phyloP scores from a whole-genome alignment of 2,329 filamentous ascomycete genomes.

The Xylaria hypoxylon region DNA sequence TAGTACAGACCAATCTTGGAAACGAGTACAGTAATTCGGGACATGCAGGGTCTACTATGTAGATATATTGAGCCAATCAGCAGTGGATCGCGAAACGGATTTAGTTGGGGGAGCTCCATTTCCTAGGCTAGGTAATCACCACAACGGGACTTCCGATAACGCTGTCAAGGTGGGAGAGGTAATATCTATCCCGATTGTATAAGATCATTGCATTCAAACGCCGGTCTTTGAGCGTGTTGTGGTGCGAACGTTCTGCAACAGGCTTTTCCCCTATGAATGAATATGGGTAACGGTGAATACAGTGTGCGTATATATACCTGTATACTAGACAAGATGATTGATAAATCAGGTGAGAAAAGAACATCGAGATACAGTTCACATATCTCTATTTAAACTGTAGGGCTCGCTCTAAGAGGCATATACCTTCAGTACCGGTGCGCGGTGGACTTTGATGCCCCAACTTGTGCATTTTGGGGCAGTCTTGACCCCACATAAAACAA shows the following conservation, averaged over 20 bases:
- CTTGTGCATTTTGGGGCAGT: slow-evolving; percentile 39
- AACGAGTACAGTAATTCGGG: slow-evolving; percentile 27
- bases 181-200: background rate
- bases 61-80: slow-evolving; percentile 45
- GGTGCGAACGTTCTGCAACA: too few species aligned
- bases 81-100: slow-evolving; percentile 47
- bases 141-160: slow-evolving; percentile 17
- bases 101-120: slow-evolving; percentile 49
- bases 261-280: too few species aligned
- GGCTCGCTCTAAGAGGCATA: too few species aligned
- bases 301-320: too few species aligned
- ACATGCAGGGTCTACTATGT: slow-evolving; percentile 19
- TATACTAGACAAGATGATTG: too few species aligned
- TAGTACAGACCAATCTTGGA: slow-evolving; percentile 16
- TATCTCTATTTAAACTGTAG: too few species aligned
- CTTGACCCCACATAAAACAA: slow-evolving; percentile 42
- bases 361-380: too few species aligned
- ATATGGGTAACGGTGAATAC: too few species aligned
- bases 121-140: slow-evolving; percentile 2
- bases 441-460: slow-evolving; percentile 1
- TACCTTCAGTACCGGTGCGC: too few species aligned
- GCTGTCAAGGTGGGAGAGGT: slow-evolving; percentile 1
- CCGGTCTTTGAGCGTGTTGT: too few species aligned
- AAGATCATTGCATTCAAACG: too few species aligned
- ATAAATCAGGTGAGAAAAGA: too few species aligned